phyloP scores from a whole-genome alignment of 2,329 filamentous ascomycete genomes.

The Colletotrichum sp. region DNA sequence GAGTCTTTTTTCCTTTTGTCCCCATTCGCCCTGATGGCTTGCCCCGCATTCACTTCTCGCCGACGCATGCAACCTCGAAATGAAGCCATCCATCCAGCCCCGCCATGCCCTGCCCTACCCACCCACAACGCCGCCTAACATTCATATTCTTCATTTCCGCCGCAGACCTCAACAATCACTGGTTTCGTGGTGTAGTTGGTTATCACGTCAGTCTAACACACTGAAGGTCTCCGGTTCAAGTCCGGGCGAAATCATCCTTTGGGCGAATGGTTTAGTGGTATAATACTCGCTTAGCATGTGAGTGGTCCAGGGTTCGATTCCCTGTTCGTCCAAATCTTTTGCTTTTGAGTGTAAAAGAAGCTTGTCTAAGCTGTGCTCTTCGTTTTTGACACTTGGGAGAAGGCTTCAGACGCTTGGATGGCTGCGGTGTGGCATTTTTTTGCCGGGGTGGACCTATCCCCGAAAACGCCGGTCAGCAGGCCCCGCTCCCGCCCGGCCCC shows the following conservation, averaged over 20 bases:
- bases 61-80: background rate
- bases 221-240: constrained; percentile 23
- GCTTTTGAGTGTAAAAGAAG: background rate
- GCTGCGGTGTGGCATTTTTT: background rate
- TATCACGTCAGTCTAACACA: constrained; percentile 54
- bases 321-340: constrained; percentile 15
- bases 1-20: background rate
- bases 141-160: background rate
- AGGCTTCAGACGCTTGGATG: fast-evolving
- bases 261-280: constrained; percentile 23
- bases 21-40: background rate
- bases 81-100: background rate
- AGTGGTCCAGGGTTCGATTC: constrained; percentile 23
- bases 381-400: background rate
- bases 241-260: constrained; percentile 14
- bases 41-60: background rate
- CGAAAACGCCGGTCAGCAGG: background rate
- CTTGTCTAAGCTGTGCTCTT: background rate
- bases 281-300: constrained; percentile 23
- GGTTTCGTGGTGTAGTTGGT: constrained; percentile 43
- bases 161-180: fast-evolving
- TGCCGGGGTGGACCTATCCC: background rate
- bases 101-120: background rate
- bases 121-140: background rate
- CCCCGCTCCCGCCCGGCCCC: background rate